Percentiles rank a stretch among this genome's conserved stretches.
Conservation (phyloP, 1,284 basidiomycete genomes). For the Microbotryum lychnidis-dioicae region DNA sequence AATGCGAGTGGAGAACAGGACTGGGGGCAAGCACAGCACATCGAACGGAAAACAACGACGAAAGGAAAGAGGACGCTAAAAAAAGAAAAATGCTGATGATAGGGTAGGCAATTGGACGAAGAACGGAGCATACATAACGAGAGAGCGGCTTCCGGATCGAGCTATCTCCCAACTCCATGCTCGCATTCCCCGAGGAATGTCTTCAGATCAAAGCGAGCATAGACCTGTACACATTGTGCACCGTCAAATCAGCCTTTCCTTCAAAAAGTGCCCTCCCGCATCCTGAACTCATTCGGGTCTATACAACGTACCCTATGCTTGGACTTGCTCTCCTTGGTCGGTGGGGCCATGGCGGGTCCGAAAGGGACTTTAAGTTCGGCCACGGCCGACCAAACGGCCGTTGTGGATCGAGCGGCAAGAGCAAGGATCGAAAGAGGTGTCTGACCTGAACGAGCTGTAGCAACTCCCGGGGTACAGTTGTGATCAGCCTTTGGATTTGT, state of each 20-base stretch:
- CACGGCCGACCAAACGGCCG: slow-evolving; percentile 28
- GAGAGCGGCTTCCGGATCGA: too few relatives aligned
- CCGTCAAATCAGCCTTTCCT: not conserved
- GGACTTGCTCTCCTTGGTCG: slow-evolving; percentile 7
- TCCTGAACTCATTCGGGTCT: not conserved
- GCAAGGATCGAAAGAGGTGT: slow-evolving; percentile 29
- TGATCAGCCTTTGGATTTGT: not conserved
- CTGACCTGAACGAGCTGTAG: slow-evolving; percentile 20
- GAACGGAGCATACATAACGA: too few relatives aligned
- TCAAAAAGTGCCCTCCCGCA: not conserved
- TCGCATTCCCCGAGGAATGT: slow-evolving; percentile 11
- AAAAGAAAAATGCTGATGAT: too few relatives aligned
- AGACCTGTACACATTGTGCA: slow-evolving; percentile 3
- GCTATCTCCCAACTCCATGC: too few relatives aligned
- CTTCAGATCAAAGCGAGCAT: slow-evolving; percentile 20
- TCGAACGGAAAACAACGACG: too few relatives aligned
- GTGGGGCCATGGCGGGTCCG: slow-evolving; percentile 19
- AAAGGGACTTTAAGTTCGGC: slow-evolving; percentile 28
- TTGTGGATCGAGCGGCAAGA: slow-evolving; percentile 28
- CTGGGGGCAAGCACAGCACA: too few relatives aligned
- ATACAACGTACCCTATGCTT: not conserved
- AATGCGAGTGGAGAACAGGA: too few relatives aligned
- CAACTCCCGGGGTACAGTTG: not conserved
- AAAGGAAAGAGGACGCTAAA: too few relatives aligned
- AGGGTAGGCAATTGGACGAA: too few relatives aligned